These are phyloP conservation scores for Aureobasidium namibiae DNA, from an alignment of 2,329 filamentous ascomycete genomes.

Conservation along the genomic window DNA sequence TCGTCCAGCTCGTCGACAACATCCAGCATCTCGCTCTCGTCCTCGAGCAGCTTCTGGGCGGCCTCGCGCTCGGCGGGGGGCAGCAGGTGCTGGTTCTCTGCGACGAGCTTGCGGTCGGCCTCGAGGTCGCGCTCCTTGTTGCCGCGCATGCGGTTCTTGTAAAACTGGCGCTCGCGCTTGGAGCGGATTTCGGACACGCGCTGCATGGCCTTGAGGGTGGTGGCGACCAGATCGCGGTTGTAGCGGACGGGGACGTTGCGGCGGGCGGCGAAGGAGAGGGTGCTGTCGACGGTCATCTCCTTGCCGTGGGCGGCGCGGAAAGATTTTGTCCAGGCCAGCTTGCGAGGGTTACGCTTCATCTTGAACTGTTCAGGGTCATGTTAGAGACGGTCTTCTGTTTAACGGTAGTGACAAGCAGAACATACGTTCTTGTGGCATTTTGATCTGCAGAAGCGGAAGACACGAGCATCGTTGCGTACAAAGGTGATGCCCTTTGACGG, in stretches of 20 bases:
- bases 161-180: constrained; percentile 81
- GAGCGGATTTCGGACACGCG: constrained; percentile 77
- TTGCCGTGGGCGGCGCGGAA: constrained; percentile 77
- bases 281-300: constrained; percentile 86
- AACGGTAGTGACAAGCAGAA: not conserved
- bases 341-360: constrained; percentile 96
- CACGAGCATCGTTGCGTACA: constrained; percentile 56
- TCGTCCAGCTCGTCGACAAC: constrained; percentile 27
- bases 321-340: constrained; percentile 94
- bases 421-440: constrained; percentile 56
- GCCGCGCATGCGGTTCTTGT: constrained; percentile 86
- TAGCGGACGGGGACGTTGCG: constrained; percentile 94
- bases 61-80: constrained; percentile 46
- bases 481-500: constrained; percentile 59
- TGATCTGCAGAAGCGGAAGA: constrained; percentile 59
- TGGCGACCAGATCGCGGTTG: constrained; percentile 82
- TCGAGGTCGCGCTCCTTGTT: constrained; percentile 77
- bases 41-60: constrained; percentile 45
- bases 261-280: constrained; percentile 82
- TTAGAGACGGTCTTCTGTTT: not conserved
- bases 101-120: constrained; percentile 77
- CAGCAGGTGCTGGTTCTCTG: constrained; percentile 86
- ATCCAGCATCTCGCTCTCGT: constrained; percentile 39
- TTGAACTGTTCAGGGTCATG: constrained; percentile 57
- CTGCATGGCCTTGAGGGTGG: constrained; percentile 87